Conservation (phyloP, 371 early-diverging fungal species). For the Globomyces sp. region DNA sequence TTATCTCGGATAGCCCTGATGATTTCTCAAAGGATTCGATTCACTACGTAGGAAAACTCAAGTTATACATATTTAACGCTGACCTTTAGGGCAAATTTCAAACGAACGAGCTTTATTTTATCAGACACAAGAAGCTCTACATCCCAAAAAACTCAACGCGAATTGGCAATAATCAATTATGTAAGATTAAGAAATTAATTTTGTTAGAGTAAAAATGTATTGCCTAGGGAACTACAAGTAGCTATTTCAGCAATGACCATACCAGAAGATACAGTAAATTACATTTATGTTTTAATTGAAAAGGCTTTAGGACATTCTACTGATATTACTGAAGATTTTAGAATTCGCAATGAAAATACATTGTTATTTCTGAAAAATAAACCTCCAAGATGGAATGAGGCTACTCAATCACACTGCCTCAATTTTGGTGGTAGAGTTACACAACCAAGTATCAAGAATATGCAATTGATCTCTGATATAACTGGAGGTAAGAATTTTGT, state of each 20-base stretch:
- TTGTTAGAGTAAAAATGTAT: slow-evolving; percentile 48
- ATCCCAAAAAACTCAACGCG: slow-evolving; percentile 28
- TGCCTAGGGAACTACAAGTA: slow-evolving; percentile 51
- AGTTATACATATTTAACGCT: slow-evolving; percentile 23
- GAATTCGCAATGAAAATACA: slow-evolving; percentile 36
- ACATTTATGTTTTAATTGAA: slow-evolving; percentile 20
- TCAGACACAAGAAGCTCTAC: slow-evolving; percentile 35
- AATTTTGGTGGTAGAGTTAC: slow-evolving; percentile 75
- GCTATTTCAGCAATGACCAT: slow-evolving; percentile 44
- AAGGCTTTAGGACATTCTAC: slow-evolving; percentile 7
- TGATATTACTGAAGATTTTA: slow-evolving; percentile 51
- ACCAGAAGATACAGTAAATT: slow-evolving; percentile 33
- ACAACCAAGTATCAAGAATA: slow-evolving; percentile 66
- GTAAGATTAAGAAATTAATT: slow-evolving; percentile 24
- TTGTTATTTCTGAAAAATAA: slow-evolving; percentile 54
- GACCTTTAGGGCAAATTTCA: slow-evolving; percentile 43
- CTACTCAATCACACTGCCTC: slow-evolving; percentile 63
- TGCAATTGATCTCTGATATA: slow-evolving; percentile 55
- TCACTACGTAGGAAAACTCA: slow-evolving; percentile 52
- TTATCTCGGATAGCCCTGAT: slow-evolving; percentile 44
- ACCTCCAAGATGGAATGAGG: slow-evolving; percentile 61
- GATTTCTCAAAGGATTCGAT: slow-evolving; percentile 49
- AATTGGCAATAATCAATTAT: slow-evolving; percentile 45
- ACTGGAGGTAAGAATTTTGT: slow-evolving; percentile 38
- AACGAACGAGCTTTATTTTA: slow-evolving; percentile 50